Conservation (phyloP, 176 grass and related monocot species). For the Oryza nivara region DNA sequence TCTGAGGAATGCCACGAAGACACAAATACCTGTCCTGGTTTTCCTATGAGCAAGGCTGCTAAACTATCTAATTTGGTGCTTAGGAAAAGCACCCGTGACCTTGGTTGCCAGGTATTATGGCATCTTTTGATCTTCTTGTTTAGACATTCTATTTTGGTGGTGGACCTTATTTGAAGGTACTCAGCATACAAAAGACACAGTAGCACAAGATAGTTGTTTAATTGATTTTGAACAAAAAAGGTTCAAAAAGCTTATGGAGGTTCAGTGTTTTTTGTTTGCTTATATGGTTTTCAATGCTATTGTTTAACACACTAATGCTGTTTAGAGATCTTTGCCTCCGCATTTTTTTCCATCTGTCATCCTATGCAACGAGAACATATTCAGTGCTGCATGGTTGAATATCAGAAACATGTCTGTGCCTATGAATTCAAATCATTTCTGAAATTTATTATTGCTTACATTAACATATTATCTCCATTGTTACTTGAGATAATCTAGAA, state of each 20-base stretch:
- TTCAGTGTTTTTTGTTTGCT: neutral
- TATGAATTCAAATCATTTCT: conserved; percentile 22
- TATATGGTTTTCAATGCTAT: neutral
- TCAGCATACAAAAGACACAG: conserved; percentile 6
- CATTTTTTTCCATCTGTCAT: neutral
- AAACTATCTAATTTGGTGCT: conserved; percentile 52
- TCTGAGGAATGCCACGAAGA: conserved; percentile 58
- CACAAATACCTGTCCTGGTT: conserved; percentile 50
- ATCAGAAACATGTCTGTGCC: neutral
- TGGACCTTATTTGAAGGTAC: conserved; percentile 21
- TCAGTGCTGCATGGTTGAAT: neutral
- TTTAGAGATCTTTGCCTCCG: conserved; percentile 6
- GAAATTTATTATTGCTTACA: conserved; percentile 8
- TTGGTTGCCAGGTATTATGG: conserved; percentile 81
- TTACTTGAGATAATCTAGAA: neutral
- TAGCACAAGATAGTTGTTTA: neutral
- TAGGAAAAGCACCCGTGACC: conserved; percentile 84
- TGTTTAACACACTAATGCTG: conserved; percentile 2
- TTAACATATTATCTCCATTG: neutral
- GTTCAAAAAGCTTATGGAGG: neutral
- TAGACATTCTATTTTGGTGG: neutral
- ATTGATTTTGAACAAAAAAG: conserved; percentile 21
- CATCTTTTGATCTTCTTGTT: conserved; percentile 12
- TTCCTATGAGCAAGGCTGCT: conserved; percentile 81
- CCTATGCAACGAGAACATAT: conserved; percentile 1